Percentiles rank a stretch among this genome's conserved stretches.
Evolutionary conservation across 1,284 basidiomycete genomes (phyloP).

Genomic region (Boletus albobrunnescens): DNA sequence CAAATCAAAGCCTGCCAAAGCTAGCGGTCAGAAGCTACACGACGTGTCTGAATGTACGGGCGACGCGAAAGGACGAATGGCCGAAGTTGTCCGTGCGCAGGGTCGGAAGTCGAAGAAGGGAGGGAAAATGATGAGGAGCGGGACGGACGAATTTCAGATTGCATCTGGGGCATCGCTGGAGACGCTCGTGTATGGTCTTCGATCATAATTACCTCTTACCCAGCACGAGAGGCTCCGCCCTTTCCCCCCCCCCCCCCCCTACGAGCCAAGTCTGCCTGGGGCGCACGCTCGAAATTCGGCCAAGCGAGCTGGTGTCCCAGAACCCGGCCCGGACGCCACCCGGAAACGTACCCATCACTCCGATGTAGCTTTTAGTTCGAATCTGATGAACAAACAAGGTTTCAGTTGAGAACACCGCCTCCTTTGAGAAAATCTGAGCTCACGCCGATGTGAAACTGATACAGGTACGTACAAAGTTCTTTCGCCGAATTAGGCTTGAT

Average conservation of each 20-base stretch:
- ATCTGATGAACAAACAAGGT: not conserved
- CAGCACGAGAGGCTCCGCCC: not conserved
- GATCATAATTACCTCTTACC: slow-evolving; percentile 3
- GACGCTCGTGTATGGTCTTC: slow-evolving; percentile 47
- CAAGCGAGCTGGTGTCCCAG: not conserved
- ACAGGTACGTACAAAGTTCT: not conserved
- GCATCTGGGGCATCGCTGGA: slow-evolving; percentile 66
- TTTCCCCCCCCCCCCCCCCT: too few species aligned
- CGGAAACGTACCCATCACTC: not conserved
- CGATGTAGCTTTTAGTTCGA: not conserved
- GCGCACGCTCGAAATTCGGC: too few species aligned
- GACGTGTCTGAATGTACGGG: slow-evolving; percentile 33
- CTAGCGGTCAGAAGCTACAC: slow-evolving; percentile 23
- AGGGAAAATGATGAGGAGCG: slow-evolving; percentile 74
- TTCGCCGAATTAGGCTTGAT: not conserved
- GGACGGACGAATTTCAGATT: slow-evolving; percentile 81
- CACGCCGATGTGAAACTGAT: not conserved
- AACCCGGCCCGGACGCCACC: not conserved
- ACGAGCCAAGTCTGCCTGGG: not conserved
- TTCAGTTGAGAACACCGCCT: not conserved
- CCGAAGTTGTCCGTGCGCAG: slow-evolving; percentile 78
- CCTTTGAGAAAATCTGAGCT: not conserved
- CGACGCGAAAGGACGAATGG: slow-evolving; percentile 77
- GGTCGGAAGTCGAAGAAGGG: slow-evolving; percentile 80
- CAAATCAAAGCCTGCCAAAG: slow-evolving; percentile 34